Conservation (phyloP, 768 basidiomycete genomes). For the Phallus indusiatus region DNA sequence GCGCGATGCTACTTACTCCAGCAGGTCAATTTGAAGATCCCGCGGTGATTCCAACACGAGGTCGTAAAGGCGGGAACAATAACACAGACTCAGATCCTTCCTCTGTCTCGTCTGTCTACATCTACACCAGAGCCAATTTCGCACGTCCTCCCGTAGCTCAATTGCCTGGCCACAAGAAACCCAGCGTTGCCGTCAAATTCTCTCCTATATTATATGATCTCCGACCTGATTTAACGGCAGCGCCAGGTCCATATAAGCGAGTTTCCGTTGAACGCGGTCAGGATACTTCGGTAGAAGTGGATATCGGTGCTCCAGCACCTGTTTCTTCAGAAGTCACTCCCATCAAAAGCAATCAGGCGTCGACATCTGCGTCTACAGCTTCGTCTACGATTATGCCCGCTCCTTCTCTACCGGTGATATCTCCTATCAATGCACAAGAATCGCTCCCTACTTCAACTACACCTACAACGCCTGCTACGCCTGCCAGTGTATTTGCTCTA, state of each 20-base stretch:
- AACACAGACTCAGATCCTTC: conserved; percentile 27
- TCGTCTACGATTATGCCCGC: conserved; percentile 36
- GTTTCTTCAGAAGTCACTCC: conserved; percentile 19
- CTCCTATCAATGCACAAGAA: conserved; percentile 40
- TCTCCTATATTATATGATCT: conserved; percentile 90
- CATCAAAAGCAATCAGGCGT: conserved; percentile 8
- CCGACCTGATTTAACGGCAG: conserved; percentile 46
- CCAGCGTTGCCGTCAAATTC: conserved; percentile 89
- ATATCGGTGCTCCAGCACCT: conserved; percentile 39
- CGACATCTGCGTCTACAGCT: conserved; percentile 12
- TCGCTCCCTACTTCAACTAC: conserved; percentile 48
- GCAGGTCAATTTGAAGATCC: conserved; percentile 97
- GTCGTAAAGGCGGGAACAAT: conserved; percentile 40
- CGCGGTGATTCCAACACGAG: conserved; percentile 45
- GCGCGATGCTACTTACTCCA: conserved; percentile 85
- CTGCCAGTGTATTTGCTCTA: conserved; percentile 72
- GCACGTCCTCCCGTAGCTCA: conserved; percentile 88
- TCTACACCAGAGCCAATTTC: conserved; percentile 94
- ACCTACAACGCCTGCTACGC: conserved; percentile 21
- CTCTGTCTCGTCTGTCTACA: conserved; percentile 68
- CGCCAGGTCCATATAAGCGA: conserved; percentile 30
- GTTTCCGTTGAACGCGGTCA: conserved; percentile 58
- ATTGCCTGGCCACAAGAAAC: conserved; percentile 92
- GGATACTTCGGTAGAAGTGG: conserved; percentile 52
- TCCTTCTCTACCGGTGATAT: conserved; percentile 37